Base-by-base conservation (phyloP, 1,139 yeast genomes). In the Scheffersomyces lignicola region DNA sequence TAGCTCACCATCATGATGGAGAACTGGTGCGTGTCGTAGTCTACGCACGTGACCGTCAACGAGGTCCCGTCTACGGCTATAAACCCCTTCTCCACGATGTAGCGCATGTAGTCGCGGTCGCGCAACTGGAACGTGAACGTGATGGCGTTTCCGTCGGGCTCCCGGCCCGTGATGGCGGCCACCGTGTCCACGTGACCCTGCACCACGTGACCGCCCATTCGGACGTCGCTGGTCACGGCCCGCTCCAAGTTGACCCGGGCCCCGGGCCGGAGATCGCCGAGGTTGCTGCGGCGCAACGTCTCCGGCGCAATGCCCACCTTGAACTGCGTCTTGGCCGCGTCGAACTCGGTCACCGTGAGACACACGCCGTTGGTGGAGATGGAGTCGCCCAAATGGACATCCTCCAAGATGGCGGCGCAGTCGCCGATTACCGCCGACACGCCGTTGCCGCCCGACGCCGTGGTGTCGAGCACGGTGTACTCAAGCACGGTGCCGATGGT, bases 111-210 rank as follows among this genome's bases (percentile, higher is more conserved):
- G 35, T 73, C 69, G n/a, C 50, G 43, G 40, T 89, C 95, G 37
- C 86, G 66, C 39, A 90, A 73, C 57, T 75, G 65, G 60, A 92
- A 89, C 2, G 88, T 84, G 54, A 80, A 83, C 2, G 82, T 69
- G 24, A 89, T 66, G 2, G 97, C 84, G 58, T 89, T 86, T 3
- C 85, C 94, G 52, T 90, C 97, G 0, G 75, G 62, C 6, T 45
- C 61, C 22, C 64, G 69, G 2, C 61, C 57, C 1, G 74, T 73
- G 25, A 94, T 84, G 21, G 62, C 61, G 4, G 96, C 97, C 20
- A 83, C 72, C 0, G 97, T 87, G 55, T 92, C 98, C 22, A 94
- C 90, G 63, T 92, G 99, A 10, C 98, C 99, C 52, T 92, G 98
- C 2, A 92, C 98, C 42, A 90, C 80, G 60, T 92, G 99, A 1